These are phyloP conservation scores for Pterocarpus macrocarpus DNA, from an alignment of 306 rosid genomes.

Conservation along the genomic window DNA sequence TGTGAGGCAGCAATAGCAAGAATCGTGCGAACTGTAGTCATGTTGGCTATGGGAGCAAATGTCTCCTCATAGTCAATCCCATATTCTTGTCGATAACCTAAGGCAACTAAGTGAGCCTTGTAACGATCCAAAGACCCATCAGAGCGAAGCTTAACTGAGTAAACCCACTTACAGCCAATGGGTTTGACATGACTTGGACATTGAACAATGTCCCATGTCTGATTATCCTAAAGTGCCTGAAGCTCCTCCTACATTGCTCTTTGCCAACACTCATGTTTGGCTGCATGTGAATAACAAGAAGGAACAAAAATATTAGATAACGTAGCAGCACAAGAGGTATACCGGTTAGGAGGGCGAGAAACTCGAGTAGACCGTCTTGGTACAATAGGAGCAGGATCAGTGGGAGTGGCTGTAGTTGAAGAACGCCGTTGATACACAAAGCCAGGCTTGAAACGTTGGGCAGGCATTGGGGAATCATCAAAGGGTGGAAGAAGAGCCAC, in stretches of 20 bases:
- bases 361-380: not conserved
- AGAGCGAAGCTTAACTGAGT: not conserved
- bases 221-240: not conserved
- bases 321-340: not conserved
- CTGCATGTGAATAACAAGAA: not conserved
- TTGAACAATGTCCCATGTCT: not conserved
- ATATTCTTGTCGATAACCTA: constrained; percentile 6
- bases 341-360: not conserved
- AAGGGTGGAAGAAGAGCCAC: not conserved
- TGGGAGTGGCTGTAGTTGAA: not conserved
- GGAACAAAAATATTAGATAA: not conserved
- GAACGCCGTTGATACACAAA: not conserved
- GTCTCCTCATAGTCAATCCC: constrained; percentile 28
- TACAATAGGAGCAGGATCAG: not conserved
- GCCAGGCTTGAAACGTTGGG: not conserved
- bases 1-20: not conserved
- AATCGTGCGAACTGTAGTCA: not conserved
- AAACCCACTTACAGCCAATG: not conserved
- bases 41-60: not conserved
- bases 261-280: not conserved
- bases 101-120: not conserved
- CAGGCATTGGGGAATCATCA: not conserved
- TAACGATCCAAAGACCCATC: not conserved
- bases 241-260: not conserved
- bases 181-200: not conserved